phyloP scores from a whole-genome alignment of 768 basidiomycete genomes.

The Leccinum ochraceum region DNA sequence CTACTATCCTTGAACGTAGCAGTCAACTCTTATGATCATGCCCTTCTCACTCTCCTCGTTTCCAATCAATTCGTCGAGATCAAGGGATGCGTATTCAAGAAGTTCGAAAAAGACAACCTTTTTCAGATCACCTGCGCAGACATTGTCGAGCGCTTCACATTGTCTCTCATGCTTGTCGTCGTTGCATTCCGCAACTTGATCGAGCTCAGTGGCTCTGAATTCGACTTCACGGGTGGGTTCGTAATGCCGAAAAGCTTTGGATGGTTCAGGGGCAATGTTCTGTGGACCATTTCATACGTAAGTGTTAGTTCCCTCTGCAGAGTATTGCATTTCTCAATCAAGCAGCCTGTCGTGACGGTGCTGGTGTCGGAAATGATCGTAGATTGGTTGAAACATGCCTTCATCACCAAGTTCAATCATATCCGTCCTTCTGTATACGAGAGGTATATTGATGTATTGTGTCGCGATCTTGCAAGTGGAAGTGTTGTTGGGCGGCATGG shows the following conservation, averaged over 20 bases:
- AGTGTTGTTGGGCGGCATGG: conserved; percentile 68
- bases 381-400: conserved; percentile 99
- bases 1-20: conserved; percentile 94
- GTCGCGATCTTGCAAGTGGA: conserved; percentile 85
- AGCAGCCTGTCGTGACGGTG: conserved; percentile 88
- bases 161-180: conserved; percentile 85
- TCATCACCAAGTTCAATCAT: conserved; percentile 99
- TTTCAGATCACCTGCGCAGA: conserved; percentile 99
- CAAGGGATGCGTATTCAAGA: conserved; percentile 99
- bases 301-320: conserved; percentile 28
- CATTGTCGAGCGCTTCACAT: conserved; percentile 95
- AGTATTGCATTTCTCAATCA: not conserved
- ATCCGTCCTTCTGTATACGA: conserved; percentile 95
- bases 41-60: conserved; percentile 88
- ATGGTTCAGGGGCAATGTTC: conserved; percentile 74
- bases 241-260: conserved; percentile 82
- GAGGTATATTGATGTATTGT: conserved; percentile 92
- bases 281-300: conserved; percentile 91
- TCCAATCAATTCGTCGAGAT: conserved; percentile 99
- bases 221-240: conserved; percentile 70
- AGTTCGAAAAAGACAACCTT: conserved; percentile 97
- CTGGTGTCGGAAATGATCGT: conserved; percentile 91
- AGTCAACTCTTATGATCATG: conserved; percentile 96
- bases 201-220: conserved; percentile 89
- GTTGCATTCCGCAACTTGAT: conserved; percentile 95